phyloP scores from a whole-genome alignment of 2,329 filamentous ascomycete species.

The Dactylonectria macrodidyma region DNA sequence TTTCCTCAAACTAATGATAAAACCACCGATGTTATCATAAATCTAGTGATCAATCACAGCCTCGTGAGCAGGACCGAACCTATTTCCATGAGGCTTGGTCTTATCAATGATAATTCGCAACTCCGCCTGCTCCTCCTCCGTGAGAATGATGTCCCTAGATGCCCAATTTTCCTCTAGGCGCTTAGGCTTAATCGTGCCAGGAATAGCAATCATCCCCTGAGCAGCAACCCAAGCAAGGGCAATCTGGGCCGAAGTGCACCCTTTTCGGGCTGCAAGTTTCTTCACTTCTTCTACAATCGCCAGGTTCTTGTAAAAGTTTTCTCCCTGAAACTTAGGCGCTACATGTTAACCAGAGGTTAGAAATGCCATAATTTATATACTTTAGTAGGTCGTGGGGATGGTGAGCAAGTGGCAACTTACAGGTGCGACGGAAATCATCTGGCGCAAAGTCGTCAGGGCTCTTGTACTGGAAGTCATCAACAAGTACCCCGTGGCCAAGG shows the following conservation, averaged over 20 bases:
- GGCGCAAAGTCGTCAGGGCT: constrained; percentile 62
- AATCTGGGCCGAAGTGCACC: constrained; percentile 53
- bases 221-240: constrained; percentile 58
- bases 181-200: constrained; percentile 59
- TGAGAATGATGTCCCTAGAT: constrained; percentile 54
- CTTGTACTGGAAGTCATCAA: constrained; percentile 59
- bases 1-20: background rate
- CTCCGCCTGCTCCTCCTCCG: constrained; percentile 55
- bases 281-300: constrained; percentile 59
- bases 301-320: constrained; percentile 61
- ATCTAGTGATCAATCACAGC: background rate
- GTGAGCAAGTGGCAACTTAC: constrained; percentile 44
- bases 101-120: constrained; percentile 56
- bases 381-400: background rate
- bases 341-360: background rate
- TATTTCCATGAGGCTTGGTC: background rate
- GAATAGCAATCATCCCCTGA: constrained; percentile 61
- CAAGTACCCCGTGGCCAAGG: constrained; percentile 62
- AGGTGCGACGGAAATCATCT: constrained; percentile 57
- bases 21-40: background rate
- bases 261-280: constrained; percentile 52
- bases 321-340: constrained; percentile 57
- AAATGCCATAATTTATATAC: background rate
- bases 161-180: constrained; percentile 59
- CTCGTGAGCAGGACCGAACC: background rate